Percentiles rank a stretch among this genome's conserved stretches.
These are phyloP conservation scores for Cantharellus anzutake DNA, from an alignment of 768 basidiomycete genomes.

Conservation along the genomic window DNA sequence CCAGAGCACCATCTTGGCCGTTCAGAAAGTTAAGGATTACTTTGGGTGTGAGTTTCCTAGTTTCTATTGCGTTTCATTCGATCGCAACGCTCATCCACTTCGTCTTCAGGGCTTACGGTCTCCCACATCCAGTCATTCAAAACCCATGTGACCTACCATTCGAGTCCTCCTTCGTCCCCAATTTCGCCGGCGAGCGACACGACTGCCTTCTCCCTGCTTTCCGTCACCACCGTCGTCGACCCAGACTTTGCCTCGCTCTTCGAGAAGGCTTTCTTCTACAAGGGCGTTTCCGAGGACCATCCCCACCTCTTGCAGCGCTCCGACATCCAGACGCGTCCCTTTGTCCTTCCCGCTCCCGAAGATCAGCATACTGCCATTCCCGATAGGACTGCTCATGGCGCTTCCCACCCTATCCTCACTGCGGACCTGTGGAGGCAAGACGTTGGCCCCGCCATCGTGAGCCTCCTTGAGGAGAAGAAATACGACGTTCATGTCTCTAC, in stretches of 20 bases:
- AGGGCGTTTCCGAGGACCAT: background rate
- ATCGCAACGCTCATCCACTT: no score
- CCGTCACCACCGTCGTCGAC: background rate
- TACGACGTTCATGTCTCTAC: background rate
- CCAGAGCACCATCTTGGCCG: no score
- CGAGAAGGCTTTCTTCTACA: background rate
- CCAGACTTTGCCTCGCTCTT: background rate
- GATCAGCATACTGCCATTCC: background rate
- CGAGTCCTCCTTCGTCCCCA: background rate
- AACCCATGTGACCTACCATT: slow-evolving; percentile 2
- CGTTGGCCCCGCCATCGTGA: slow-evolving; percentile 1
- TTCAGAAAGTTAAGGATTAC: no score
- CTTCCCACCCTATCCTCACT: background rate
- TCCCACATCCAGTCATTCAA: slow-evolving; percentile 4
- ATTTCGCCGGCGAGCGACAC: background rate
- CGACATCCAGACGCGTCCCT: background rate
- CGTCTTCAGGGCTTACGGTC: background rate
- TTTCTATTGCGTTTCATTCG: no score
- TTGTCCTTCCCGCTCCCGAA: background rate
- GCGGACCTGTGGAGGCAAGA: background rate
- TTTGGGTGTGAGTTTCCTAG: no score
- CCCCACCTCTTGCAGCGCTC: background rate
- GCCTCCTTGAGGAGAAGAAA: background rate
- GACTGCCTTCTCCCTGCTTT: background rate
- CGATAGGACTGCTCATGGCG: background rate